Base-by-base conservation (phyloP, 2,329 filamentous ascomycete genomes). In the Apiospora saccharicola region DNA sequence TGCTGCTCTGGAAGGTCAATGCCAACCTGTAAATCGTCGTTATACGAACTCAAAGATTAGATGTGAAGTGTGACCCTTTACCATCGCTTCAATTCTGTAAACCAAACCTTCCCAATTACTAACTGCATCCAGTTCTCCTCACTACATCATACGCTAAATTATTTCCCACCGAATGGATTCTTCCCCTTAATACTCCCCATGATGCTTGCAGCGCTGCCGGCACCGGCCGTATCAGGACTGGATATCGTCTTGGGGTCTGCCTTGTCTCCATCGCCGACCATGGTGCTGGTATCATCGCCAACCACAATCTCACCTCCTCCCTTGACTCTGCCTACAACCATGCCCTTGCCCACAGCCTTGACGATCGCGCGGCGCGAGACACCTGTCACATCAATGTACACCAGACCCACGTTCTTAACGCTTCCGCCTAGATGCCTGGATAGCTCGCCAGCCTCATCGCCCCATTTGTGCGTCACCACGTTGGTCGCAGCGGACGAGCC, bases 311-410 rank as follows among this genome's bases (percentile, higher is more conserved):
- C 86, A 76, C 94, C 89, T 2, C 93, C 90, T 5, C 92, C 93
- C 49, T 91, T 92, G 72, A 96, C 93, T 75, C 91, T 91, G 47
- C 94, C 94, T 6, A 97, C 91, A 0, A 97, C 92, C 96, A 99
- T 98, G 53, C 96, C 95, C 85, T 97, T 98, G 26, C 95, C 96
- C 1, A 98, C 96, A 57, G 93, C 94, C 86, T 98, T 99, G 80
- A 99, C 89, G 61, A 99, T 90, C 0, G 96, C 96, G 74, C 92
- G 90, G 57, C 96, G 89, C 71, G 94, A 97, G 1, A 99, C 96
- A 47, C 96, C 96, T 0, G 95, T 93, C 1, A 97, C 96, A 78
- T 99, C 96, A 73, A 99, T 98, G 80, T 99, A 99, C 44, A 99
- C 96, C 41, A 99, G 87, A 7, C 95, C 96, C 10, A 98, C 96